phyloP scores from a whole-genome alignment of 2,329 filamentous ascomycete species.

The Tricladium varicosporioides region DNA sequence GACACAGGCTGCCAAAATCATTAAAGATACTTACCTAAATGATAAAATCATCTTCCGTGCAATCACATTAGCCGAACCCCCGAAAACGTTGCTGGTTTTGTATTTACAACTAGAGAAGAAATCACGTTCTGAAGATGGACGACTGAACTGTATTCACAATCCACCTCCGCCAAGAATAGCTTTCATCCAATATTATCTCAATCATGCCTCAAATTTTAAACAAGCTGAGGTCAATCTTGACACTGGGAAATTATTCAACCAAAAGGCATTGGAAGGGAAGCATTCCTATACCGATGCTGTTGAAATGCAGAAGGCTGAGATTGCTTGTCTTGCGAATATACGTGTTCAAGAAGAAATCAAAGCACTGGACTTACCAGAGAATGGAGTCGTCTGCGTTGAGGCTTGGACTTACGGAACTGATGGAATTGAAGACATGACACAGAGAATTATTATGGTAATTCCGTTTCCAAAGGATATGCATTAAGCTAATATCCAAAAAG shows the following conservation, averaged over 20 bases:
- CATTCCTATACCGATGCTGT: conserved; percentile 47
- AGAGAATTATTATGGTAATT: conserved; percentile 45
- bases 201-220: background rate
- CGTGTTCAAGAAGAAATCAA: conserved; percentile 44
- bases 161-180: background rate
- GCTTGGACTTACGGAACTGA: conserved; percentile 56
- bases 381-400: conserved; percentile 46
- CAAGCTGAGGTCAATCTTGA: background rate
- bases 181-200: background rate
- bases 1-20: background rate
- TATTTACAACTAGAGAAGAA: background rate
- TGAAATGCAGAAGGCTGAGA: conserved; percentile 48
- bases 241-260: conserved; percentile 5
- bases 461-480: background rate
- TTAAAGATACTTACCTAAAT: background rate
- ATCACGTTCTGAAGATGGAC: background rate
- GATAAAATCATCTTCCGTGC: background rate
- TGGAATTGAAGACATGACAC: conserved; percentile 49
- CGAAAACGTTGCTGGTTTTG: background rate
- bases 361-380: conserved; percentile 43
- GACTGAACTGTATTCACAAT: too few species aligned
- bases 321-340: conserved; percentile 43
- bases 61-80: background rate
- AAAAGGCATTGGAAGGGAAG: background rate
- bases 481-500: conserved; percentile 15